Evolutionary conservation across 169 alveolate genomes (phyloP), one percentile per base, ranked within the genome.

Genomic region (Miamiensis avidus): DNA sequence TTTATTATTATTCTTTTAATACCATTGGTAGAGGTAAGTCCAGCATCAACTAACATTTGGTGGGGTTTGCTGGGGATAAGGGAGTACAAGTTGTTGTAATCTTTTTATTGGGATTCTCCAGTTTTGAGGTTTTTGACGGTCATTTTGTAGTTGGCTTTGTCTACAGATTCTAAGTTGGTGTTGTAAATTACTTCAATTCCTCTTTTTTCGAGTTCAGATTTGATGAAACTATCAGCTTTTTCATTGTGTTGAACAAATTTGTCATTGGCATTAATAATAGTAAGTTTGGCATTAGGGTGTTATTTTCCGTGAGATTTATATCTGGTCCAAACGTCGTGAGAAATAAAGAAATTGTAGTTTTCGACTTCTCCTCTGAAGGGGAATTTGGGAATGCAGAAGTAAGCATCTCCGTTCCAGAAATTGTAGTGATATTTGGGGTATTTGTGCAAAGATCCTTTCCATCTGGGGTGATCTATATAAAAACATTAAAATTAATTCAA

Each of bases 361-460:
- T 86, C 90, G n/a, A 86, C 90, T 72, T 86, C 90, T 34, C 90
- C 90, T 49, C 82, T 65, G 69, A 77, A 86, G 15, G 90, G 90
- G 34, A 65, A 86, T 86, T 79, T 64, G 72, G 90, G 90, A 65
- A 86, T 86, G 49, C 90, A 86, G 87, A 86, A 86, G 79, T 75
- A 86, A 34, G 83, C 90, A 31, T 86, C 49, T 32, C 90, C 90
- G 34, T 75, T 75, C 25, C 77, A 34, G 76, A 74, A 82, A 25
- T 82, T 82, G 29, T 82, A 81, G 29, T 82, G 34, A 34, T 73
- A 74, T 27, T 74, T 79, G 29, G 84, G 65, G 65, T 79, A 79
- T 79, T 79, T 79, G 76, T 79, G 84, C 27, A 34, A 25, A 34
- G 34, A 33, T 34, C 75, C 69, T 79, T 74, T 79, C 84, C 84